These are phyloP conservation scores for Waltiozyma sp. DNA, from an alignment of 1,139 yeast species.

Conservation along the genomic window DNA sequence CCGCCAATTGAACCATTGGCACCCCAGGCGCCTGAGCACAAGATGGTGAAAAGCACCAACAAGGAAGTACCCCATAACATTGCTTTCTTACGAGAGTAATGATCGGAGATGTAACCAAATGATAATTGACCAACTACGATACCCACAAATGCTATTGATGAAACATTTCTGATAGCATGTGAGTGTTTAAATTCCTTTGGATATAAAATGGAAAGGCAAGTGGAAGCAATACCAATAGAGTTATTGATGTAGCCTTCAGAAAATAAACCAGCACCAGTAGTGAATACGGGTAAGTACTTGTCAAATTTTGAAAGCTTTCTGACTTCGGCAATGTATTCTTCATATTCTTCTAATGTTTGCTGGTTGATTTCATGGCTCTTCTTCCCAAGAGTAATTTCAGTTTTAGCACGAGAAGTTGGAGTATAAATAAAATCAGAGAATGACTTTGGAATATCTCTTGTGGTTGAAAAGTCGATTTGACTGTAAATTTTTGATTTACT, in stretches of 20 bases:
- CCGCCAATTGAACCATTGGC: conserved; percentile 28
- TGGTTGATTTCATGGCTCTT: conserved; percentile 6
- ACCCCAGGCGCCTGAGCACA: conserved; percentile 53
- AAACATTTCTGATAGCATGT: conserved; percentile 39
- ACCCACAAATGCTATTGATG: conserved; percentile 48
- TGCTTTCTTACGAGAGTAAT: conserved; percentile 48
- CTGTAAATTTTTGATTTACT: not conserved
- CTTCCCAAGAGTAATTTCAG: conserved; percentile 31
- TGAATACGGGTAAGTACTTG: conserved; percentile 61
- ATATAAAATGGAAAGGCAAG: conserved; percentile 35
- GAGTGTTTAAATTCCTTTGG: conserved; percentile 30
- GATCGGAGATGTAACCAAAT: conserved; percentile 46
- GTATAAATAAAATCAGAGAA: conserved; percentile 28
- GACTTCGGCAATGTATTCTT: conserved; percentile 21
- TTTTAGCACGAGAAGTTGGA: conserved; percentile 28
- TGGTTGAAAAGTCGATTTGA: not conserved
- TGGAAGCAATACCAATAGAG: conserved; percentile 49
- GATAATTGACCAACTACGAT: conserved; percentile 47
- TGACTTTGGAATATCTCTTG: conserved; percentile 40
- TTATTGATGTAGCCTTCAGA: conserved; percentile 58
- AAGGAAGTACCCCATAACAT: conserved; percentile 42
- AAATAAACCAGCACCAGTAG: conserved; percentile 57
- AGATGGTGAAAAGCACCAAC: conserved; percentile 42
- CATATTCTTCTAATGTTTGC: conserved; percentile 19
- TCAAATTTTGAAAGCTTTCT: conserved; percentile 15